Conservation (phyloP, 2,329 filamentous ascomycete genomes). For the Colletotrichum gloeosporioides region DNA sequence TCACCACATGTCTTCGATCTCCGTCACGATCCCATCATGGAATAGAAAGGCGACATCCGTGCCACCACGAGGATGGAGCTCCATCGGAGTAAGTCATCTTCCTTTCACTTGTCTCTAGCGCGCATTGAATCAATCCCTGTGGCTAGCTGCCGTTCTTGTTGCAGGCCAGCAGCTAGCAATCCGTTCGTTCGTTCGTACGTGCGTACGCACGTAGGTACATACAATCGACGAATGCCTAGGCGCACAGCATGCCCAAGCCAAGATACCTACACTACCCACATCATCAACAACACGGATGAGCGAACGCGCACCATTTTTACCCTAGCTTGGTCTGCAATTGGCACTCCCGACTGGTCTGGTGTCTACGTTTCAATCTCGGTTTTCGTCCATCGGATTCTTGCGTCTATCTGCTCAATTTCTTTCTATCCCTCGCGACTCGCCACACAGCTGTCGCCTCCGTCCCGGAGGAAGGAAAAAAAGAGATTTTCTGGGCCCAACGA, state of each 20-base stretch:
- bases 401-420: neutral
- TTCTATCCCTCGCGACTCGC: neutral
- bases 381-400: neutral
- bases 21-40: neutral
- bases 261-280: neutral
- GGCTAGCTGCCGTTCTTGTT: neutral
- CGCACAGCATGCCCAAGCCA: neutral
- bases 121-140: neutral
- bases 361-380: neutral
- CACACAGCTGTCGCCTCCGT: neutral
- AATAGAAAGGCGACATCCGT: neutral
- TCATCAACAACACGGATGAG: neutral
- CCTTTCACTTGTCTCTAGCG: neutral
- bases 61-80: neutral
- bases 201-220: neutral
- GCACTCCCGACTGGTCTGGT: neutral
- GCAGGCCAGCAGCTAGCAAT: neutral
- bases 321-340: neutral
- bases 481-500: neutral
- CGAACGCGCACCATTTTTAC: neutral
- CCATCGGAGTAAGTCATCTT: neutral
- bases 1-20: neutral
- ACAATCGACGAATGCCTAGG: neutral
- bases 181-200: conserved; percentile 1
- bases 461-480: neutral